Base-by-base conservation (phyloP, 306 rosid species). In the Parietaria judaica region DNA sequence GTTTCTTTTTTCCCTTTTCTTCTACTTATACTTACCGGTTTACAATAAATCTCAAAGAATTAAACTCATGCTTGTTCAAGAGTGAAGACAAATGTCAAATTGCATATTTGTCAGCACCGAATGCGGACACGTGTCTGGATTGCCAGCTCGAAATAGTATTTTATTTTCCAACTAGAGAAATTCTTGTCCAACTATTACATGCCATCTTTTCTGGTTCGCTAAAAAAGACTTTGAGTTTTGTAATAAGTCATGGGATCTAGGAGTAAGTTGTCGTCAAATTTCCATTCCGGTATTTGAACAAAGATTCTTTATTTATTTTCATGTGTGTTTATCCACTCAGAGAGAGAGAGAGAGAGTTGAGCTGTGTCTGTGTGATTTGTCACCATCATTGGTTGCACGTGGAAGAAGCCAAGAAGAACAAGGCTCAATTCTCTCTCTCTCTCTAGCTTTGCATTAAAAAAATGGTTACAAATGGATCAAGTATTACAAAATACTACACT, bases 301-400 rank as follows among this genome's bases (percentile, higher is more conserved):
- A 41, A 41, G 6, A 41, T 41, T 5, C 7, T 41, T 41, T 41
- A 41, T 41, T 5, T 41, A 41, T 41, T 5, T 41, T 5, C 9
- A 8, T 5, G 9, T 41, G 36, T 41, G 49, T 67, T 61, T 60
- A 51, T 73, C 72, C 66, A 58, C 67, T 67, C 67, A 55, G 69
- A 46, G 67, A 54, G 70, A 56, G 72, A 62, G 76, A 58, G 63
- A 59, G 45, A 70, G 48, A 56, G 51, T 58, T 58, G 61, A 3
- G 50, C 14, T 67, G 13, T 46, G 54, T 60, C 23, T 51, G 77
- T 66, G 79, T 66, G 78, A 65, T 70, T 67, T 58, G 77, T 79
- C 81, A 51, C 78, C 44, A 74, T 81, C 81, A 72, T 70, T 77
- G 80, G 81, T 38, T 65, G 78, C 88, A 74, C 82, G 82, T 85